Evolutionary conservation across 1,284 basidiomycete genomes (phyloP).

Genomic region (Trametes versicolor): DNA sequence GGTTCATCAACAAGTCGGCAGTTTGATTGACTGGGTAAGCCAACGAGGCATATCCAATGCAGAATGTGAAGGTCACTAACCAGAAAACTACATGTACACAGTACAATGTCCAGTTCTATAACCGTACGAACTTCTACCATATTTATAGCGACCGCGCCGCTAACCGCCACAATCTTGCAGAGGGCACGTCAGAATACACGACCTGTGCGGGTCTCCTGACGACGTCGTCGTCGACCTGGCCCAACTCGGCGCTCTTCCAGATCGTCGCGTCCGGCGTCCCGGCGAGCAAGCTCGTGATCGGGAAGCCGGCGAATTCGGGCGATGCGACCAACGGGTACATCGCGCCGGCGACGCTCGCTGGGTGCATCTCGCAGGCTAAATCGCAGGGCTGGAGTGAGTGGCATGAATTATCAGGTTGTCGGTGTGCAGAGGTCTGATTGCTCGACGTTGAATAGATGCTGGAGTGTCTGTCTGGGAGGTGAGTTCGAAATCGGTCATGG

Average conservation of each 20-base stretch:
- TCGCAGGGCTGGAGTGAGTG: conserved; percentile 64
- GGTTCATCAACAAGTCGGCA: conserved; percentile 65
- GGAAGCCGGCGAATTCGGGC: conserved; percentile 64
- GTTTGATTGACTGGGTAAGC: conserved; percentile 51
- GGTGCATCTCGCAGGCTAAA: conserved; percentile 64
- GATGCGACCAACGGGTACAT: conserved; percentile 72
- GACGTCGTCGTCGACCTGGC: conserved; percentile 60
- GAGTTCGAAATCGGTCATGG: conserved; percentile 14
- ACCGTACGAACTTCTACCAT: conserved; percentile 52
- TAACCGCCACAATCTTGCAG: conserved; percentile 41
- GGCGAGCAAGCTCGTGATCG: conserved; percentile 62
- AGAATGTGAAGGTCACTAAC: background rate
- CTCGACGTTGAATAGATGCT: conserved; percentile 47
- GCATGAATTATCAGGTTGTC: too few species aligned
- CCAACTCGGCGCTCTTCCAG: conserved; percentile 64
- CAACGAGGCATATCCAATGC: background rate
- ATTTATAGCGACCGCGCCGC: background rate
- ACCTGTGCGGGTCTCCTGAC: conserved; percentile 65
- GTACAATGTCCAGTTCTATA: conserved; percentile 67
- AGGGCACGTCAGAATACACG: conserved; percentile 65
- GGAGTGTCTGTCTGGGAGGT: conserved; percentile 55
- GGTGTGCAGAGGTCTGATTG: background rate
- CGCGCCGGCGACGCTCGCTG: conserved; percentile 57
- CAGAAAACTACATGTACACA: conserved; percentile 27
- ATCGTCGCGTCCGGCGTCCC: conserved; percentile 66